These are phyloP conservation scores for Clavispora phyllophila DNA, from an alignment of 805 yeast species.

Conservation along the genomic window DNA sequence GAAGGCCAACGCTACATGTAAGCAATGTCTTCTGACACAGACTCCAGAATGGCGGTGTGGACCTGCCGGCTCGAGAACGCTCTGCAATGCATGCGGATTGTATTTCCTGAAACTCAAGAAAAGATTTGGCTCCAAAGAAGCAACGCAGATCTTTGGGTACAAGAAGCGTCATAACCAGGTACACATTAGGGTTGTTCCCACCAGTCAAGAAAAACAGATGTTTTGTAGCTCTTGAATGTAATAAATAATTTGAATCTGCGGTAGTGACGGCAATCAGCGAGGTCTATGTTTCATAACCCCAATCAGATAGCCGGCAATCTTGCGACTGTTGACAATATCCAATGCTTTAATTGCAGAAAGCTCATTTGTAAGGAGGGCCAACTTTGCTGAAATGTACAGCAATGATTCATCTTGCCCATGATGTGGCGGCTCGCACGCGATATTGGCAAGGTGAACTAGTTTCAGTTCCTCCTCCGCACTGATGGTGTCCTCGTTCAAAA, in stretches of 20 bases:
- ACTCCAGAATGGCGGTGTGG: slow-evolving; percentile 96
- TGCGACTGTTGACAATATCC: neutral
- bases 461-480: slow-evolving; percentile 7
- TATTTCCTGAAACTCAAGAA: slow-evolving; percentile 59
- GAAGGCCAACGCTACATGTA: slow-evolving; percentile 13
- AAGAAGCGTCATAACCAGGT: slow-evolving; percentile 12
- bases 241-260: neutral
- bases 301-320: neutral
- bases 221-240: neutral
- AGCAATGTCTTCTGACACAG: slow-evolving; percentile 21
- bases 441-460: slow-evolving; percentile 26
- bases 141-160: slow-evolving; percentile 20
- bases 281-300: neutral
- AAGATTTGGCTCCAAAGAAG: slow-evolving; percentile 39
- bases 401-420: slow-evolving; percentile 3
- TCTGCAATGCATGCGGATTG: slow-evolving; percentile 92
- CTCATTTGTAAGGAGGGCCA: slow-evolving; percentile 29
- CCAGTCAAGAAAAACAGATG: slow-evolving; percentile 5
- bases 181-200: slow-evolving; percentile 13
- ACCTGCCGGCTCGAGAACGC: slow-evolving; percentile 73
- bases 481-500: slow-evolving; percentile 13
- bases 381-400: slow-evolving; percentile 21
- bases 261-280: neutral
- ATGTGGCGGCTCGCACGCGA: slow-evolving; percentile 13
- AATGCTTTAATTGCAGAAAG: slow-evolving; percentile 14